Evolutionary conservation across 768 basidiomycete genomes (phyloP), one percentile per base, ranked within the genome.

Genomic region (Mycena alexandri): DNA sequence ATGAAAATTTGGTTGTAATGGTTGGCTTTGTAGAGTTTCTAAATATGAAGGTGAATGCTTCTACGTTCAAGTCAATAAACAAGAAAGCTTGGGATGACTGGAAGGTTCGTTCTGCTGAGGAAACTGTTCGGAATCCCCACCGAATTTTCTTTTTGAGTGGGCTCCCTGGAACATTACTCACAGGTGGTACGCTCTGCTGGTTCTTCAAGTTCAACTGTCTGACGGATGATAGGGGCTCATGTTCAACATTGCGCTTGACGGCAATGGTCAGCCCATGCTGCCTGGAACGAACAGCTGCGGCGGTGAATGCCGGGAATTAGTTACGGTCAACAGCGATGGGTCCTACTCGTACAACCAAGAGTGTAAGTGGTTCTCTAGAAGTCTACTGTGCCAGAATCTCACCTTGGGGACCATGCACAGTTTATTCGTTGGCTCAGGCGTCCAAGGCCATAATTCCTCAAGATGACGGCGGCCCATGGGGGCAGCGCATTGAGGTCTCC

Each of bases 181-280:
- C n/a, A 87, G 91, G 24, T 46, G 22, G 62, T 53, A 41, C 17
- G 21, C 16, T 11, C 36, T 8, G 16, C 1, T 54, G 29, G 17
- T 34, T 8, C 2, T 43, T 24, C 5, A 38, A 21, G n/a, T n/a
- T 10, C 8, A 25, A 6, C 36, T 22, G 3, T 19, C 21, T 46
- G 54, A 55, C 22, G n/a, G 11, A 2, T 11, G 13, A 11, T 21
- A 64, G 29, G 90, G 84, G 0, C 79, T 93, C 21, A 90, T 92
- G 89, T 94, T 91, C 90, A 92, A 92, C 72, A 75, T 93, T 47
- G 92, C 90, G 0, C 81, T 90, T 12, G 88, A 93, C 34, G 90
- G 89, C 0, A 83, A 78, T 41, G 91, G 92, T 0, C 76, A 86
- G 21, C 92, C 92, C 2, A 86, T 84, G 72, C 81, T 90, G 0